phyloP scores from a whole-genome alignment of 2,329 filamentous ascomycete species.

The Lomentospora prolificans region DNA sequence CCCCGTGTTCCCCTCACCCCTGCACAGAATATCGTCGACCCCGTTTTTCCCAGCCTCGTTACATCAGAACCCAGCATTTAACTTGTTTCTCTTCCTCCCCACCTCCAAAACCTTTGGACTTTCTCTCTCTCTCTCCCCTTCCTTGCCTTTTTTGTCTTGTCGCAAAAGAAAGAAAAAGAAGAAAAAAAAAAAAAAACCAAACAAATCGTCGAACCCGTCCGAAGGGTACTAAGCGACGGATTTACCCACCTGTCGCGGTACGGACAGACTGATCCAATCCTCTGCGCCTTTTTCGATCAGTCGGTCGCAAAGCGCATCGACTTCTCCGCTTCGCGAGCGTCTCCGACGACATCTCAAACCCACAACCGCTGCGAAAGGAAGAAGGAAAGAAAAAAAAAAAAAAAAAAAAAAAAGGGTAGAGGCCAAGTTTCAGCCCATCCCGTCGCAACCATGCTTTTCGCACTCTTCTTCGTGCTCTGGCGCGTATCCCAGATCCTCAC shows the following conservation, averaged over 20 bases:
- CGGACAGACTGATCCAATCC: no score
- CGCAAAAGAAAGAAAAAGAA: background rate
- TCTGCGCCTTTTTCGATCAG: no score
- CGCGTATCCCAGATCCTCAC: conserved; percentile 54
- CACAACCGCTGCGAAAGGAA: no score
- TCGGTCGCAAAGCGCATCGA: no score
- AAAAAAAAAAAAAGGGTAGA: background rate
- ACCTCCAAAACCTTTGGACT: background rate
- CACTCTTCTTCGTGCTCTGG: conserved; percentile 52
- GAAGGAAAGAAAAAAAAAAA: background rate
- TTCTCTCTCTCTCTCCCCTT: background rate
- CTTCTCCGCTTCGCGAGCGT: no score
- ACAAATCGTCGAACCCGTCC: no score
- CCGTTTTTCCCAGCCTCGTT: background rate
- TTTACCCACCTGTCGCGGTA: no score
- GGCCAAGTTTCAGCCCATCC: background rate
- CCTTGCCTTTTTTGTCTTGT: background rate
- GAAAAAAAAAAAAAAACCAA: background rate
- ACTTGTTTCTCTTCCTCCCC: background rate
- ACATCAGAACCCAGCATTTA: background rate
- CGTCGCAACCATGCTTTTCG: conserved; percentile 45
- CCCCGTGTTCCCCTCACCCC: background rate
- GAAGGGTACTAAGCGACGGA: no score
- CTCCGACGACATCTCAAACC: no score
- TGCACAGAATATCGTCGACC: background rate